Base-by-base conservation (phyloP, 2,329 filamentous ascomycete genomes). In the Pseudogymnoascus sp. region DNA sequence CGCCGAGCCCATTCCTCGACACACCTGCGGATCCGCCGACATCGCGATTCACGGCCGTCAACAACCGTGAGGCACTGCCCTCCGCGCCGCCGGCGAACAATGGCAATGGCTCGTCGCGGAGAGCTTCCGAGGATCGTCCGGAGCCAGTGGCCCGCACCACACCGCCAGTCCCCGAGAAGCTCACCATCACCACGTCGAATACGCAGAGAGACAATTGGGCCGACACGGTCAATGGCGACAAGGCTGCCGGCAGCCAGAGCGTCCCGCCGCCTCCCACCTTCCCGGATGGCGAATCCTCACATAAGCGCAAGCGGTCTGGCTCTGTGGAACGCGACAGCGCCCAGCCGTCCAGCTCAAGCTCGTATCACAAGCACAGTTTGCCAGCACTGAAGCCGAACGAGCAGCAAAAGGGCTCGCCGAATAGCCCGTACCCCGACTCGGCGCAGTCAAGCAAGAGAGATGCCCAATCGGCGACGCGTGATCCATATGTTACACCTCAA, bases 221-320 rank as follows among this genome's bases (percentile, higher is more conserved):
- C 40, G 61, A 66, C n/a, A 61, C 67, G 13, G 59, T 64, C 10
- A 71, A 67, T 44, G 65, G 64, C 40, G 58, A 60, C 15, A 31
- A 35, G 40, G 21, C 33, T 36, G 39, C 61, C 31, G 24, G 24
- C 60, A 17, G 66, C 66, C 39, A 33, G 33, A 33, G 41, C 36
- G 29, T 35, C 21, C 69, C 67, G 40, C 60, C 65, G 21, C 62
- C 65, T 17, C 62, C 64, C 37, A 31, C 64, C 11, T 68, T 70
- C 60, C 60, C 68, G 5, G 69, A 71, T 8, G 35, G 61, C 36
- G 71, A 85, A 36, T 71, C 68, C 13, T 74, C 80, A 15, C 80
- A 84, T 67, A 88, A 87, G 74, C 83, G 85, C 68, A 93, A 91
- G 73, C 83, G 89, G 63, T 90, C 89, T 5, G 76, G 79, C 50